Evolutionary conservation across 192 early-diverging fungal species (phyloP), one percentile per base, ranked within the genome.

Genomic region (Linnemannia schmuckeri): DNA sequence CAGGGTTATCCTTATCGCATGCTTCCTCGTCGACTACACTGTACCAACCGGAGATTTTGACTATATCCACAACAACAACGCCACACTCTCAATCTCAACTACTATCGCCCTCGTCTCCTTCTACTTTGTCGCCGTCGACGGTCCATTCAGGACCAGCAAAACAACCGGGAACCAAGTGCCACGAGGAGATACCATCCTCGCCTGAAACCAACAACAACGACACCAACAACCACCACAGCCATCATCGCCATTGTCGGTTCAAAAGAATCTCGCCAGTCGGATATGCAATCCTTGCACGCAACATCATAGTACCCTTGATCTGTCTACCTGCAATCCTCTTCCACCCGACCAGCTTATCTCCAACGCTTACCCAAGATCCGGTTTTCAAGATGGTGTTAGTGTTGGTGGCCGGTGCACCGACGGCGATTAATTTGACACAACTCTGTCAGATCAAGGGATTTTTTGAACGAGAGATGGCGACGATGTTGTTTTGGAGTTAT

Each of bases 391-490:
- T 94, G 66, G 91, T 90, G 66, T 81, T 95, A 38, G 88, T 96
- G 8, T 81, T 96, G 17, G 74, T 96, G 57, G 92, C 89, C 1
- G 89, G 90, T 37, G 90, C 91, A 10, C 95, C 95, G 10, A 94
- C 95, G 3, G 95, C 95, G 3, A 92, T 96, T 70, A 95, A 94
- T 70, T 88, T 96, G 35, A 91, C 93, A n/a, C 94, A 94, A 4
- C 89, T 96, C 37, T 89, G 92, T 49, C 93, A 94, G 89, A 92
- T 93, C 20, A 93, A 92, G 41, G 93, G 92, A n/a, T 90, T 93
- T 70, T 96, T 93, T 88, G 94, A 96, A 57, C 87, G 92, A 7
- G 94, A 94, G 72, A 93, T 94, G 77, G 89, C 93, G 0, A 88
- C 88, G 70, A 88, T 96, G 27, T 76, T 96, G 63, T 95, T 94